A percentile compares a stretch with the other conserved stretches of the same genome.
phyloP scores from a whole-genome alignment of 1,139 yeast genomes.

The Suhomyces maxii region DNA sequence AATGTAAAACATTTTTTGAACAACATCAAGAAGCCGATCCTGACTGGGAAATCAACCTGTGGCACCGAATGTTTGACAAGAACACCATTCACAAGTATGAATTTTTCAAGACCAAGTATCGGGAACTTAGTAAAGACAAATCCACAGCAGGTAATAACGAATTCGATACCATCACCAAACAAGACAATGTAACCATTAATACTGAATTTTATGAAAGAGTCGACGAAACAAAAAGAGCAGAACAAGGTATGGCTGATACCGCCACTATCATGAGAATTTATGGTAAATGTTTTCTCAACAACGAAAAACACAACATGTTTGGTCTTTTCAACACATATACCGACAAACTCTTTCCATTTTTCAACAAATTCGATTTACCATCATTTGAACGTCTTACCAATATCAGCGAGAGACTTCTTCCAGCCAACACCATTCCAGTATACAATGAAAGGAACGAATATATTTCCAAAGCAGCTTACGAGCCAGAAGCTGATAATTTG shows the following conservation, averaged over 20 bases:
- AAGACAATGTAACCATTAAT: constrained; percentile 23
- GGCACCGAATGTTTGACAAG: constrained; percentile 28
- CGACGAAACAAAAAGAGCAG: constrained; percentile 18
- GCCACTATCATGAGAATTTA: constrained; percentile 33
- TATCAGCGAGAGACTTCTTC: constrained; percentile 8
- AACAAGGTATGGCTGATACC: constrained; percentile 40
- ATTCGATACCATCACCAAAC: constrained; percentile 14
- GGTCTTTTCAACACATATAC: constrained; percentile 20
- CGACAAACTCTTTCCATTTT: constrained; percentile 31
- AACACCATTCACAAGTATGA: constrained; percentile 24
- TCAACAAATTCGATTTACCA: constrained; percentile 25
- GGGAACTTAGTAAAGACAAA: constrained; percentile 12
- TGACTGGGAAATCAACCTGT: constrained; percentile 25
- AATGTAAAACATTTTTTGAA: constrained; percentile 32
- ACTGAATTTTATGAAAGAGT: constrained; percentile 18
- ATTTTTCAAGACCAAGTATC: constrained; percentile 16
- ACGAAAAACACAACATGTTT: constrained; percentile 4
- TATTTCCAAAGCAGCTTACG: constrained; percentile 9
- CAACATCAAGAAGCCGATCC: constrained; percentile 22
- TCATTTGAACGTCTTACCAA: constrained; percentile 17
- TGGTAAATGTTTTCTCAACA: constrained; percentile 36
- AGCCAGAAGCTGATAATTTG: constrained; percentile 16
- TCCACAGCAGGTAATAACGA: constrained; percentile 7
- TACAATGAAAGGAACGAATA: constrained; percentile 11
- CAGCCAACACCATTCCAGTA: constrained; percentile 12